Evolutionary conservation across 345 rosid species (phyloP).

Genomic region (Crucihimalaya himalaica): DNA sequence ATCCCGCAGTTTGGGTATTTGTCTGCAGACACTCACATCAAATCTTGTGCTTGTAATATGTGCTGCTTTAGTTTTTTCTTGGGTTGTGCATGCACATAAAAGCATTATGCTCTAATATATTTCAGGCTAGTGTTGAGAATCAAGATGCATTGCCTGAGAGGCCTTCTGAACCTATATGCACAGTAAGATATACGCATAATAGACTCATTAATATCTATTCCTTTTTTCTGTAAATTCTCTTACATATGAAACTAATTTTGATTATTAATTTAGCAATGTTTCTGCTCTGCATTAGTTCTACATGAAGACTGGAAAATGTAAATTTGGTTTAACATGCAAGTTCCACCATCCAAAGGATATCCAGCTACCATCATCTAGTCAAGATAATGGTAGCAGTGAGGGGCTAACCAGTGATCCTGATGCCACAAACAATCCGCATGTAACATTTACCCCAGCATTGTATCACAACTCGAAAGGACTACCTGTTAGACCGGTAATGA

Average conservation of each 20-base stretch:
- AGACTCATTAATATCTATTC: neutral
- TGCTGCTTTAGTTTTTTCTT: slow-evolving; percentile 8
- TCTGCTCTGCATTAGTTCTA: slow-evolving; percentile 63
- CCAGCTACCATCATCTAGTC: slow-evolving; percentile 45
- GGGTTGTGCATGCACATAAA: slow-evolving; percentile 16
- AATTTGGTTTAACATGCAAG: slow-evolving; percentile 88
- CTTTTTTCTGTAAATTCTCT: neutral
- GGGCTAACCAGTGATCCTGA: slow-evolving; percentile 45
- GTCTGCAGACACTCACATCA: neutral
- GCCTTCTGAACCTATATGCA: slow-evolving; percentile 77
- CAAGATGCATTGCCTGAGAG: slow-evolving; percentile 69
- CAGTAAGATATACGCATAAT: slow-evolving; percentile 56
- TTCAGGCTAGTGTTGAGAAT: slow-evolving; percentile 61
- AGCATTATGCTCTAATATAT: slow-evolving; percentile 28
- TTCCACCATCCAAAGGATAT: slow-evolving; percentile 93
- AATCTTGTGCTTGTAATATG: slow-evolving; percentile 16
- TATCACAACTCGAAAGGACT: slow-evolving; percentile 86
- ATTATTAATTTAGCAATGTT: slow-evolving; percentile 34
- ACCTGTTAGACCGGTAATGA: slow-evolving; percentile 75
- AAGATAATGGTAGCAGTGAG: slow-evolving; percentile 49
- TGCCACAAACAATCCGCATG: slow-evolving; percentile 36
- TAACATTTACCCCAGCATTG: slow-evolving; percentile 52
- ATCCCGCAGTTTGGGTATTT: slow-evolving; percentile 4
- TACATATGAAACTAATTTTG: slow-evolving; percentile 15
- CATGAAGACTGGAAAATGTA: slow-evolving; percentile 88